Evolutionary conservation across 345 rosid genomes (phyloP).

Genomic region (Brassica cretica): DNA sequence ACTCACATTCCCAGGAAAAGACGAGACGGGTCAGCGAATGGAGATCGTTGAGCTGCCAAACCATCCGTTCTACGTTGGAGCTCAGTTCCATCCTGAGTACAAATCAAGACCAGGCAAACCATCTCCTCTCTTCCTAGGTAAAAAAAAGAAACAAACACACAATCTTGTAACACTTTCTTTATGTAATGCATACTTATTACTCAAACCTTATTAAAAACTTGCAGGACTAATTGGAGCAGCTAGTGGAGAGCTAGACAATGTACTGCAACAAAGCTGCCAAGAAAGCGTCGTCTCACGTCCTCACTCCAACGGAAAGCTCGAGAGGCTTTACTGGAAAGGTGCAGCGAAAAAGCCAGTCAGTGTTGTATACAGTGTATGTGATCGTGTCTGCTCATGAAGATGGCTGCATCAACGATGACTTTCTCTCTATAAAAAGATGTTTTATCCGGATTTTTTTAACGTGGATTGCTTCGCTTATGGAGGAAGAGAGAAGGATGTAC

Average conservation of each 20-base stretch:
- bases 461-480: slow-evolving; percentile 35
- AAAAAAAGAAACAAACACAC: background rate
- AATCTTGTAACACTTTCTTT: background rate
- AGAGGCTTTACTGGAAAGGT: slow-evolving; percentile 50
- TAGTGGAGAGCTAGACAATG: slow-evolving; percentile 57
- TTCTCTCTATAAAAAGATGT: slow-evolving; percentile 21
- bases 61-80: slow-evolving; percentile 80
- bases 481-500: slow-evolving; percentile 36
- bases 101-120: slow-evolving; percentile 96
- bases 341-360: slow-evolving; percentile 48
- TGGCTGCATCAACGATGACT: slow-evolving; percentile 24
- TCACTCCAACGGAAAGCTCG: slow-evolving; percentile 41
- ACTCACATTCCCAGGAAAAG: slow-evolving; percentile 85
- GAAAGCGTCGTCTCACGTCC: slow-evolving; percentile 44
- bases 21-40: slow-evolving; percentile 83
- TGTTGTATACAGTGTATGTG: slow-evolving; percentile 55
- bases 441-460: slow-evolving; percentile 37
- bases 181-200: background rate
- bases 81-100: slow-evolving; percentile 95
- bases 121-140: slow-evolving; percentile 87
- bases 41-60: slow-evolving; percentile 72
- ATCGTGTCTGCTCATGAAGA: slow-evolving; percentile 58
- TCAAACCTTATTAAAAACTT: background rate
- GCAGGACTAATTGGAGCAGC: slow-evolving; percentile 91
- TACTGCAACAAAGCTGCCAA: slow-evolving; percentile 46